Evolutionary conservation across 192 early-diverging fungal genomes (phyloP), one percentile per base, ranked within the genome.

Genomic region (Linderina pennispora): DNA sequence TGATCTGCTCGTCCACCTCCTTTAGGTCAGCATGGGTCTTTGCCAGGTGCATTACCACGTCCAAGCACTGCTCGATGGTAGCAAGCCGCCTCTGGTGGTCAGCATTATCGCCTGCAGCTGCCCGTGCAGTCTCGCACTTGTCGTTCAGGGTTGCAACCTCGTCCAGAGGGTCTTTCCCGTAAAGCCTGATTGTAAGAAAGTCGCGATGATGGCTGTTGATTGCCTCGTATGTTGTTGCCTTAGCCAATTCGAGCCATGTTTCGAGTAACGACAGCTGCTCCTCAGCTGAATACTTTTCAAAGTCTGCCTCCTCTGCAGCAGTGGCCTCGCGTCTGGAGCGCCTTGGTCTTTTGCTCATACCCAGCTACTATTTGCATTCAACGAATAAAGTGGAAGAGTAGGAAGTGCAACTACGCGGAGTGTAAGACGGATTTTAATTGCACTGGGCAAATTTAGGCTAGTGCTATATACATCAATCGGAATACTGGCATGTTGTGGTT

Each of bases 121-220:
- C 23, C 14, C 53, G 42, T 10, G 43, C 53, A 11, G 33, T 11
- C 15, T 66, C 71, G 63, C 53, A 66, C 33, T 59, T 57, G 38
- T 55, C 71, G 36, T 62, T 66, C 16, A 62, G 48, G 8, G 71
- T 62, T 7, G 63, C 71, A n/a, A 66, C 53, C 35, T 66, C 71
- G 56, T 74, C 60, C 20, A 65, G 60, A 11, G 64, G 63, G 25
- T 74, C 71, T 16, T 52, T 42, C 3, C 50, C 62, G 38, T 65
- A 57, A 33, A 61, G 38, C 23, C 40, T 34, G 23, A 54, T 57
- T 40, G 43, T 53, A 4, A 62, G 48, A 26, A 58, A 53, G 45
- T 66, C 55, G 17, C 54, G 43, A 37, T 61, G 39, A 52, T 74
- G 53, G 54, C 48, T 63, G 40, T 52, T 55, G 43, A 74, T 58